Conservation (phyloP, 2,329 filamentous ascomycete genomes). For the Biscogniauxia mediterranea region DNA sequence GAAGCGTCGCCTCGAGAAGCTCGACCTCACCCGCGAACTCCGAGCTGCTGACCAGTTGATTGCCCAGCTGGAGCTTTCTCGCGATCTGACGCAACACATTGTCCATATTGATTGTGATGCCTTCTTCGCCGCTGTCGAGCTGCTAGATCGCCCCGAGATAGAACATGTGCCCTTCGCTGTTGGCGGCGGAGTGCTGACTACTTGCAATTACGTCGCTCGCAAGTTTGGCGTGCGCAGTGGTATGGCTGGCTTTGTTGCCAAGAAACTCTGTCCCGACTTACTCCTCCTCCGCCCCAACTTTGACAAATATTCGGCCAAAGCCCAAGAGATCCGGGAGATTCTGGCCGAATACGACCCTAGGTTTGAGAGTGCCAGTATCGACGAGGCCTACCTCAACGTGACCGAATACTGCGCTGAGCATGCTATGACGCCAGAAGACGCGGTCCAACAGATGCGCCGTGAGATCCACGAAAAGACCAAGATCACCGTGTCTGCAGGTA, state of each 20-base stretch:
- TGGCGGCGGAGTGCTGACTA: constrained; percentile 64
- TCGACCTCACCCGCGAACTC: constrained; percentile 71
- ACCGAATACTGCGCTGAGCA: constrained; percentile 78
- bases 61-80: constrained; percentile 69
- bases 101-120: constrained; percentile 97
- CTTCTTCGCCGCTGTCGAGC: constrained; percentile 94
- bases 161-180: constrained; percentile 88
- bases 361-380: constrained; percentile 91
- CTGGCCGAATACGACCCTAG: constrained; percentile 83
- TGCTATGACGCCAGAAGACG: constrained; percentile 66
- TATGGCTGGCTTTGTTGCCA: constrained; percentile 95
- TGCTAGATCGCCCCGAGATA: constrained; percentile 78
- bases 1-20: constrained; percentile 71
- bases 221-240: constrained; percentile 89
- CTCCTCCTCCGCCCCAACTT: constrained; percentile 83
- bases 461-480: constrained; percentile 74
- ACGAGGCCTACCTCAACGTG: constrained; percentile 95
- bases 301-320: constrained; percentile 87
- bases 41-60: constrained; percentile 80
- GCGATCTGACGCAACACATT: constrained; percentile 81
- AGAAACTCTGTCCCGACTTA: constrained; percentile 86
- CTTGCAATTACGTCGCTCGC: constrained; percentile 83
- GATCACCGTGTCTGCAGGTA: constrained; percentile 90
- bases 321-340: constrained; percentile 79
- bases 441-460: constrained; percentile 71